Conservation (phyloP, 768 basidiomycete species). For the Mrakia blollopis region DNA sequence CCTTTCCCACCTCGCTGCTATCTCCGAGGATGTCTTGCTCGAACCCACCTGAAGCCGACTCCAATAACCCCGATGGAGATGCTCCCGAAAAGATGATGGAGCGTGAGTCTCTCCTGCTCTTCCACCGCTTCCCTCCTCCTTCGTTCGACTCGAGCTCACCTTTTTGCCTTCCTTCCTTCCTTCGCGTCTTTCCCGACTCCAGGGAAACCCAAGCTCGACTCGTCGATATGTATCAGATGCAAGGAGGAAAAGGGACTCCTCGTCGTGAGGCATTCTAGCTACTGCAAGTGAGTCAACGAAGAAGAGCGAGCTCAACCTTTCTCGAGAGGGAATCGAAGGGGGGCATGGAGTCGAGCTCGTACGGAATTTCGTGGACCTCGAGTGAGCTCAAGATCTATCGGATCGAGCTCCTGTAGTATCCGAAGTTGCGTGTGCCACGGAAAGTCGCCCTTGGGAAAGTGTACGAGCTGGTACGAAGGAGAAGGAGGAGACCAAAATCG, state of each 20-base stretch:
- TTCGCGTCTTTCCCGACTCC: not conserved
- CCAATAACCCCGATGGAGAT: not conserved
- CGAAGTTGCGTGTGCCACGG: not conserved
- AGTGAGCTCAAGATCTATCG: no score
- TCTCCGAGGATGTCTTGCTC: slow-evolving; percentile 20
- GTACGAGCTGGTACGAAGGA: not conserved
- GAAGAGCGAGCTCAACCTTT: not conserved
- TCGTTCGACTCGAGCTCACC: slow-evolving; percentile 5
- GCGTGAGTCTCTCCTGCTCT: not conserved
- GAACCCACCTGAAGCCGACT: not conserved
- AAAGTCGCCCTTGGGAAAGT: not conserved
- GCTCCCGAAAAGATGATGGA: slow-evolving; percentile 26
- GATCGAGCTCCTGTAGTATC: no score
- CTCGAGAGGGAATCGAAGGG: not conserved
- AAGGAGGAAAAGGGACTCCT: slow-evolving; percentile 29
- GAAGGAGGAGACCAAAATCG: not conserved
- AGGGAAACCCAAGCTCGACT: slow-evolving; percentile 31
- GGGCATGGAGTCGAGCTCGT: not conserved
- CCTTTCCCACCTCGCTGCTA: not conserved
- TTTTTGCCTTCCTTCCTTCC: not conserved
- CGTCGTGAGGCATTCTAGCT: slow-evolving; percentile 22
- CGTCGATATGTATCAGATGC: slow-evolving; percentile 25
- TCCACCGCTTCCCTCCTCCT: not conserved
- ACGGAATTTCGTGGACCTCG: not conserved
- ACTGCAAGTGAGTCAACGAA: slow-evolving; percentile 26